phyloP scores from a whole-genome alignment of 2,329 filamentous ascomycete genomes.

The Diplodia scrobiculata region DNA sequence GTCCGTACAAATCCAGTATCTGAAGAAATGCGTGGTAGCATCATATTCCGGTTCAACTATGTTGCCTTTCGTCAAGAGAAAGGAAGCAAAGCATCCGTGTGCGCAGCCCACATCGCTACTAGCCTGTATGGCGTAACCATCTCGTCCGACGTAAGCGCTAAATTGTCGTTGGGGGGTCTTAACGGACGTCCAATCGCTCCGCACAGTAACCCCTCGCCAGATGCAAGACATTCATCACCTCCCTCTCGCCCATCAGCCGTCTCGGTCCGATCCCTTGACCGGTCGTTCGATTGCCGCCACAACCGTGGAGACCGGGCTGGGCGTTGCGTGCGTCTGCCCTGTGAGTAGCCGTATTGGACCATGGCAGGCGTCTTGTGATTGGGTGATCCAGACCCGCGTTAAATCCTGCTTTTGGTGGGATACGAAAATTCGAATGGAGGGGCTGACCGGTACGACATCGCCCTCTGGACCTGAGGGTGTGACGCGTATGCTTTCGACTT shows the following conservation, averaged over 20 bases:
- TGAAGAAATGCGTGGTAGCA: conserved; percentile 7
- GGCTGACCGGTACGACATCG: not conserved
- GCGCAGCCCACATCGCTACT: not conserved
- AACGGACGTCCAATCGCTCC: not conserved
- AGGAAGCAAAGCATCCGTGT: not conserved
- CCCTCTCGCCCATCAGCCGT: not conserved
- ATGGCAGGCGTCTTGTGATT: not conserved
- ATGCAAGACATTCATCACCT: not conserved
- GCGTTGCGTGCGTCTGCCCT: not conserved
- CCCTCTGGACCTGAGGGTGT: not conserved
- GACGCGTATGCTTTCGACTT: not conserved
- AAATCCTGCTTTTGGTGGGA: not conserved
- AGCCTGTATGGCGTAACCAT: not conserved
- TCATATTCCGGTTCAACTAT: not conserved
- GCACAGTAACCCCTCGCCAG: not conserved
- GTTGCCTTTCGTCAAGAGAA: not conserved
- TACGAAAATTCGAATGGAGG: not conserved
- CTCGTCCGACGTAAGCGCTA: not conserved
- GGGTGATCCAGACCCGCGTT: not conserved
- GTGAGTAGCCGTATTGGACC: not conserved
- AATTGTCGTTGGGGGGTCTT: not conserved
- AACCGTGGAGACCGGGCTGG: not conserved
- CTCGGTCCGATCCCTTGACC: not conserved
- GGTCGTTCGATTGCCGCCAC: not conserved
- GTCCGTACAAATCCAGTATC: conserved; percentile 11